phyloP scores from a whole-genome alignment of 75 land plant species.

The Ceratopteris richardii region DNA sequence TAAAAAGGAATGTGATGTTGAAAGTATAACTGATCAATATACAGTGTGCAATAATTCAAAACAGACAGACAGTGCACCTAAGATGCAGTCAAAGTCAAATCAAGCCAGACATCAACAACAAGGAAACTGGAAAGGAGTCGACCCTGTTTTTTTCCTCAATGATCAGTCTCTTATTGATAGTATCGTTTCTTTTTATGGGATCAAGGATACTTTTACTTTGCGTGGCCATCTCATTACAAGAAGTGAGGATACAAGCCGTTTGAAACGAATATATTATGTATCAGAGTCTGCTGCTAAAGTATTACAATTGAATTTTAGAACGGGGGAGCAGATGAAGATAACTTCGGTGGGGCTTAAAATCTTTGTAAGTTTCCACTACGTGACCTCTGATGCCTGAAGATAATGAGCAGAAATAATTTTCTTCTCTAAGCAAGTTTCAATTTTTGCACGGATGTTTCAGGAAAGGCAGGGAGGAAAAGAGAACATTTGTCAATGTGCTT shows the following conservation, averaged over 20 bases:
- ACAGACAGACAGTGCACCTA: constrained; percentile 4
- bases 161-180: constrained; percentile 58
- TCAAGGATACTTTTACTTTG: constrained; percentile 54
- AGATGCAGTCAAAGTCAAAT: not conserved
- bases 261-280: constrained; percentile 89
- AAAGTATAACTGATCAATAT: not conserved
- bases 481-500: constrained; percentile 46
- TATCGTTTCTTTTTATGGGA: constrained; percentile 71
- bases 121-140: constrained; percentile 91
- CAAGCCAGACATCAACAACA: constrained; percentile 56
- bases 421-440: too few relatives aligned
- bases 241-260: constrained; percentile 61
- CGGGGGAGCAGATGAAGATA: constrained; percentile 87
- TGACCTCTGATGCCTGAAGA: not conserved
- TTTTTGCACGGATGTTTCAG: too few relatives aligned
- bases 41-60: constrained; percentile 6
- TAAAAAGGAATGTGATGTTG: too few relatives aligned
- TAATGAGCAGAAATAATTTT: not conserved
- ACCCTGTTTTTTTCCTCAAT: constrained; percentile 80
- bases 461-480: constrained; percentile 83
- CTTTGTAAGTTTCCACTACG: constrained; percentile 93
- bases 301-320: constrained; percentile 53
- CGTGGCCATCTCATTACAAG: constrained; percentile 66
- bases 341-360: constrained; percentile 86
- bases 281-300: constrained; percentile 73